Conservation (phyloP, 2,329 filamentous ascomycete species). For the Chaetomiaceae sp. region DNA sequence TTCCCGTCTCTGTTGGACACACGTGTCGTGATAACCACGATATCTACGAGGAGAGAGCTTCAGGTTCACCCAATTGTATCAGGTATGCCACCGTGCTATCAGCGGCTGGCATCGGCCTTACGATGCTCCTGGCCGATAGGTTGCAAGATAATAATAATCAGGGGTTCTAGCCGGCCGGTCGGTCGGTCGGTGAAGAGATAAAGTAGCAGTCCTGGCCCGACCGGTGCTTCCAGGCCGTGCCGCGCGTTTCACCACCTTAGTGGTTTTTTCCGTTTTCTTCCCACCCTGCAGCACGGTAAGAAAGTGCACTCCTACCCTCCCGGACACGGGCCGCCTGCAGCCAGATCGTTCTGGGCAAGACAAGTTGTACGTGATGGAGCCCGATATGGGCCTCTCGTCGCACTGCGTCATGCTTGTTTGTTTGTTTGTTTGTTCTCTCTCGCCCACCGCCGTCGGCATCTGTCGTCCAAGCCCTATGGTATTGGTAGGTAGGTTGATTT, state of each 20-base stretch:
- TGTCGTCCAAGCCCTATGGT: too few relatives aligned
- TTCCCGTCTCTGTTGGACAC: too few relatives aligned
- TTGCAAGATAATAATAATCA: background rate
- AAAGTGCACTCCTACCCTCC: background rate
- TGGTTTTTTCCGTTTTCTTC: background rate
- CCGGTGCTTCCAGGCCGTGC: background rate
- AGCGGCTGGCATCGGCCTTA: constrained; percentile 11
- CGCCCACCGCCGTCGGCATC: too few relatives aligned
- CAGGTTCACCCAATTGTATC: too few relatives aligned
- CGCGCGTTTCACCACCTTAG: constrained; percentile 1
- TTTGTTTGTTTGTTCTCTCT: too few relatives aligned
- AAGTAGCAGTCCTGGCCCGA: background rate
- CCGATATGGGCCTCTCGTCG: background rate
- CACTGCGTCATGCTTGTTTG: constrained; percentile 3
- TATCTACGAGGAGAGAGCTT: background rate
- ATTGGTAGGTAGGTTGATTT: too few relatives aligned
- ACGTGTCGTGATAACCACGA: background rate
- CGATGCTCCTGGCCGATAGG: background rate
- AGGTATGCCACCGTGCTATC: too few relatives aligned
- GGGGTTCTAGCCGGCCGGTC: background rate
- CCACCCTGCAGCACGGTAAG: constrained; percentile 7
- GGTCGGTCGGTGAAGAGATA: background rate
- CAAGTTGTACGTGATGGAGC: background rate
- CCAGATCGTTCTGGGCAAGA: constrained; percentile 5
- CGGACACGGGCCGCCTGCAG: constrained; percentile 3